Conservation (phyloP, 768 basidiomycete genomes). For the Tricholoma flavovirens region DNA sequence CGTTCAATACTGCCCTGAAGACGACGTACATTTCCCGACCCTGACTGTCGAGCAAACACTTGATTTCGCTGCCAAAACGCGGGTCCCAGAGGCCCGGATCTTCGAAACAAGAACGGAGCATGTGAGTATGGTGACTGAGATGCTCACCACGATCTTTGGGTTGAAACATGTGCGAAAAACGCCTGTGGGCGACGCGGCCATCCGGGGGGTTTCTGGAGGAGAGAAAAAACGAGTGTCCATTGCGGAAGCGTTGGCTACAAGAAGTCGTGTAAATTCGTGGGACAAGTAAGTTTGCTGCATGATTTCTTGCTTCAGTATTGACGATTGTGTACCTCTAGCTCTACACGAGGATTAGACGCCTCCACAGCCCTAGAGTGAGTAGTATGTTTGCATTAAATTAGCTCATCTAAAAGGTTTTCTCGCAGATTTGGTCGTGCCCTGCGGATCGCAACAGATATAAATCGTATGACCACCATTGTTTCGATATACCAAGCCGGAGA, state of each 20-base stretch:
- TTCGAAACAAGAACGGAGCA: constrained; percentile 38
- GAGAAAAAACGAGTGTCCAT: constrained; percentile 78
- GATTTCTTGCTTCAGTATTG: background rate
- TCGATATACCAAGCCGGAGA: constrained; percentile 85
- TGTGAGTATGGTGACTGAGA: constrained; percentile 43
- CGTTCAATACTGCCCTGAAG: constrained; percentile 76
- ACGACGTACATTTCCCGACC: constrained; percentile 82
- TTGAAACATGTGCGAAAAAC: constrained; percentile 68
- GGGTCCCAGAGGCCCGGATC: constrained; percentile 55
- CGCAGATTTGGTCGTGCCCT: constrained; percentile 48
- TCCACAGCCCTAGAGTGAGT: constrained; percentile 61
- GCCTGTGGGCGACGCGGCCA: constrained; percentile 67
- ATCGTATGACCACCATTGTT: constrained; percentile 54
- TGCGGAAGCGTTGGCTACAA: constrained; percentile 56
- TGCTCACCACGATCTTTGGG: constrained; percentile 67
- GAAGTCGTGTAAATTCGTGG: constrained; percentile 62
- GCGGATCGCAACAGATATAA: constrained; percentile 57
- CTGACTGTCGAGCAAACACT: constrained; percentile 78
- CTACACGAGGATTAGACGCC: constrained; percentile 59
- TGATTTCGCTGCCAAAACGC: constrained; percentile 59
- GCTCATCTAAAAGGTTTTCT: background rate
- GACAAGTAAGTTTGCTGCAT: constrained; percentile 50
- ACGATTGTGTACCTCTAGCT: constrained; percentile 33
- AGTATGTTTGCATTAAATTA: background rate
- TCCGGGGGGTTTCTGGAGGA: constrained; percentile 70